A percentile compares a stretch with the other conserved stretches of the same genome.
phyloP scores from a whole-genome alignment of 2,329 filamentous ascomycete genomes.

The Pseudogymnoascus sp. region DNA sequence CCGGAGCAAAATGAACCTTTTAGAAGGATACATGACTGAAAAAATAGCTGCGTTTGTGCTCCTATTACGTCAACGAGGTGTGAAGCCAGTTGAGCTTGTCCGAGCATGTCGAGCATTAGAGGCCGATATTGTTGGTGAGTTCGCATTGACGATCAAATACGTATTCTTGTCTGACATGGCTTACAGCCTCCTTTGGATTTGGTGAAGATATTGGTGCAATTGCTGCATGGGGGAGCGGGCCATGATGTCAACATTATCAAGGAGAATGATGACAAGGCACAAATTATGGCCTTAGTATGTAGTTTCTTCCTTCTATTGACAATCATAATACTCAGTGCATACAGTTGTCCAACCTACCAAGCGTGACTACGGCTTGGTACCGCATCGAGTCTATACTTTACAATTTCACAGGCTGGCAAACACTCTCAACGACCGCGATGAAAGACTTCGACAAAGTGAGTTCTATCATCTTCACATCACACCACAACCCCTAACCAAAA shows the following conservation, averaged over 20 bases:
- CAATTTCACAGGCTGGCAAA: conserved; percentile 5
- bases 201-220: conserved; percentile 20
- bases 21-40: conserved; percentile 21
- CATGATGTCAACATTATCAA: conserved; percentile 20
- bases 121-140: conserved; percentile 10
- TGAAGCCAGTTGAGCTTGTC: background rate
- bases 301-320: conserved; percentile 17
- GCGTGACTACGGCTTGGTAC: background rate
- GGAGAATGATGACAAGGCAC: conserved; percentile 26
- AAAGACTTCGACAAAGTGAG: conserved; percentile 7
- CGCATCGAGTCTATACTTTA: conserved; percentile 17
- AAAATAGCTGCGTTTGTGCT: conserved; percentile 18
- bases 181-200: conserved; percentile 24
- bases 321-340: conserved; percentile 15
- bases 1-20: conserved; percentile 21
- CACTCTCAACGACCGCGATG: background rate
- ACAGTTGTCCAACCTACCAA: conserved; percentile 16
- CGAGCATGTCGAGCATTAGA: conserved; percentile 10
- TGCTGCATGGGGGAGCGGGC: conserved; percentile 19
- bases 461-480: background rate
- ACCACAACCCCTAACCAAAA: background rate
- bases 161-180: background rate
- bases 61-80: background rate
- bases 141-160: background rate
- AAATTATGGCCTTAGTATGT: conserved; percentile 24